Evolutionary conservation across 192 early-diverging fungal species (phyloP).

Genomic region (Paraglomus brasilianum): DNA sequence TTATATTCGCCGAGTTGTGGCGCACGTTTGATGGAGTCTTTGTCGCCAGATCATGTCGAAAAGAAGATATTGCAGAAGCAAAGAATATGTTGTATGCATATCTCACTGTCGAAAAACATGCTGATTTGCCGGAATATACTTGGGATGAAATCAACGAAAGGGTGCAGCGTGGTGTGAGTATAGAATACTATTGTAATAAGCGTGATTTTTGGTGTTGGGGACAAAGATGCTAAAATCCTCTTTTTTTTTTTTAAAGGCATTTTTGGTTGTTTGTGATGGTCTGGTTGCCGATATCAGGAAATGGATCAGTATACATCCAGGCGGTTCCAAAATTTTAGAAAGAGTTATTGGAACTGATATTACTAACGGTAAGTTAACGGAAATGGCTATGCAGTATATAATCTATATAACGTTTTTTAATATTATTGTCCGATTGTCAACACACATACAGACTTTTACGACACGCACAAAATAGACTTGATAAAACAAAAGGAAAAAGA

Average conservation of each 20-base stretch:
- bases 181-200: background rate
- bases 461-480: background rate
- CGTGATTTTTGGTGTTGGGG: background rate
- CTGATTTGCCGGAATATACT: constrained; percentile 7
- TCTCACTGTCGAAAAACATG: background rate
- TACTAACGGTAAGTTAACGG: constrained; percentile 1
- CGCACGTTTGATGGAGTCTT: background rate
- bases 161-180: constrained; percentile 30
- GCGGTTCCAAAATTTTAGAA: constrained; percentile 22
- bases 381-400: background rate
- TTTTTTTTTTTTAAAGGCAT: constrained; percentile 5
- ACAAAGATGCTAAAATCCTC: background rate
- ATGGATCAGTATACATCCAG: constrained; percentile 23
- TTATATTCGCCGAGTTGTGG: background rate
- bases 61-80: background rate
- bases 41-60: too few relatives aligned
- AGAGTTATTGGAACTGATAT: constrained; percentile 30
- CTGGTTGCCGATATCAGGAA: constrained; percentile 17
- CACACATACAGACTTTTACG: constrained; percentile 13
- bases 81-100: background rate
- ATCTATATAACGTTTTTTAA: background rate
- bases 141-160: constrained; percentile 19
- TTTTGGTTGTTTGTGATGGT: constrained; percentile 23
- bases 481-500: background rate
- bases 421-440: background rate